Conservation (phyloP, 2,329 filamentous ascomycete genomes). For the Samsoniella hepiali region DNA sequence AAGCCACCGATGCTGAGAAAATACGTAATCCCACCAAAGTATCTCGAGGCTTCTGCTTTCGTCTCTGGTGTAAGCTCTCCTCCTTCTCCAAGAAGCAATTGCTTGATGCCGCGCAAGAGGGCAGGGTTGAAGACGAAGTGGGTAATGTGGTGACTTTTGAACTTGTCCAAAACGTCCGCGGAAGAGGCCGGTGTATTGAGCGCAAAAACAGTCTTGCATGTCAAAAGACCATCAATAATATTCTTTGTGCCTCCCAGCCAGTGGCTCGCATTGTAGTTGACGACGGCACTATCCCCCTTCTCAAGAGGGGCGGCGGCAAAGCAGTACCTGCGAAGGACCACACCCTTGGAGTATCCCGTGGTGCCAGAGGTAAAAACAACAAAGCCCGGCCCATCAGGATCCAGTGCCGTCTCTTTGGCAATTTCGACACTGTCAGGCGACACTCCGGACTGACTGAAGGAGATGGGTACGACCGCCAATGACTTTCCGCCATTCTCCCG, state of each 20-base stretch:
- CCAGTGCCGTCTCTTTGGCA: slow-evolving; percentile 16
- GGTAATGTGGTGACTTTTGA: slow-evolving; percentile 20
- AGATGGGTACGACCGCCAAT: neutral
- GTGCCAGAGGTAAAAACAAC: slow-evolving; percentile 62
- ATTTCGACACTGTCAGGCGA: slow-evolving; percentile 15
- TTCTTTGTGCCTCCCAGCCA: slow-evolving; percentile 23
- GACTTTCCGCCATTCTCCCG: neutral
- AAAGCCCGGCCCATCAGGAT: slow-evolving; percentile 20
- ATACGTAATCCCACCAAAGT: neutral
- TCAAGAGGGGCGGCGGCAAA: slow-evolving; percentile 1
- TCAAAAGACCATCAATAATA: slow-evolving; percentile 19
- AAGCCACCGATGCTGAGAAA: slow-evolving; percentile 10
- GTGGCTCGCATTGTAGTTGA: slow-evolving; percentile 23
- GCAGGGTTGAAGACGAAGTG: slow-evolving; percentile 19
- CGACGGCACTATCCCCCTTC: slow-evolving; percentile 8
- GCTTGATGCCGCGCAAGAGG: slow-evolving; percentile 21
- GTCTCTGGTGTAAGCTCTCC: slow-evolving; percentile 8
- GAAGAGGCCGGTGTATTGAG: slow-evolving; percentile 18
- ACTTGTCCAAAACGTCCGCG: slow-evolving; percentile 17
- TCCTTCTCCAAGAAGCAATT: slow-evolving; percentile 14
- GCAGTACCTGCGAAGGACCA: slow-evolving; percentile 49
- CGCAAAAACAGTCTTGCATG: slow-evolving; percentile 20
- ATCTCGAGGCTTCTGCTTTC: neutral
- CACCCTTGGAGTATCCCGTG: slow-evolving; percentile 73
- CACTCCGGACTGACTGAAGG: neutral